A percentile compares a stretch with the other conserved stretches of the same genome.
These are phyloP conservation scores for Baorangia bicolor DNA, from an alignment of 768 basidiomycete species.

Conservation along the genomic window DNA sequence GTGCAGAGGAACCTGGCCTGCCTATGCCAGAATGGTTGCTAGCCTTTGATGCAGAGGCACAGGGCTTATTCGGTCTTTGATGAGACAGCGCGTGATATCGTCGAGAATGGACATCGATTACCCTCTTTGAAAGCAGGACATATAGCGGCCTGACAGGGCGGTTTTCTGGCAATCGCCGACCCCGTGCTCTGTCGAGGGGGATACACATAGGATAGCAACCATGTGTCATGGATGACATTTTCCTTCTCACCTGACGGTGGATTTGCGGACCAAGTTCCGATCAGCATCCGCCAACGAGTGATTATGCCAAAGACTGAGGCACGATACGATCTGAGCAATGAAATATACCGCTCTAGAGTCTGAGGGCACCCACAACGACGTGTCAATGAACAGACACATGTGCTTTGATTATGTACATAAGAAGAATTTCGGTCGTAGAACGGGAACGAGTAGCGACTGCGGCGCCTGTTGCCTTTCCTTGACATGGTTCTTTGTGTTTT, in stretches of 20 bases:
- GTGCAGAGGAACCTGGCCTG: too few relatives aligned
- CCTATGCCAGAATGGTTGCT: conserved; percentile 31
- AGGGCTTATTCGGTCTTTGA: conserved; percentile 24
- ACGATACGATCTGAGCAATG: conserved; percentile 11
- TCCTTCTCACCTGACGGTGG: conserved; percentile 12
- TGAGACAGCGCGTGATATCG: conserved; percentile 19
- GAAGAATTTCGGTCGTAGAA: conserved; percentile 19
- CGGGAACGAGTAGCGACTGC: conserved; percentile 7
- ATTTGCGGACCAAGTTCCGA: conserved; percentile 19
- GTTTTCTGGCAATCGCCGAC: conserved; percentile 12
- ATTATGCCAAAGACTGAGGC: background rate
- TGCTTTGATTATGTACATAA: conserved; percentile 11
- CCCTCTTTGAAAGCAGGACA: conserved; percentile 12
- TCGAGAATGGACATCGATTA: conserved; percentile 24
- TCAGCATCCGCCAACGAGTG: conserved; percentile 24
- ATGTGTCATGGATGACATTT: conserved; percentile 8
- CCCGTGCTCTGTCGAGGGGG: conserved; percentile 4
- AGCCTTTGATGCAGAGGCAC: conserved; percentile 27
- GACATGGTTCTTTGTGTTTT: conserved; percentile 1
- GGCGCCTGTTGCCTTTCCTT: conserved; percentile 7
- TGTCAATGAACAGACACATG: conserved; percentile 1
- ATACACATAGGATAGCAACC: conserved; percentile 11
- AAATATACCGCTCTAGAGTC: conserved; percentile 7
- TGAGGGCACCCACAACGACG: background rate
- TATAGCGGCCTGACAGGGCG: conserved; percentile 3